Evolutionary conservation across 2,329 filamentous ascomycete genomes (phyloP), one percentile per base, ranked within the genome.

Genomic region (Cytospora paraplurivora): DNA sequence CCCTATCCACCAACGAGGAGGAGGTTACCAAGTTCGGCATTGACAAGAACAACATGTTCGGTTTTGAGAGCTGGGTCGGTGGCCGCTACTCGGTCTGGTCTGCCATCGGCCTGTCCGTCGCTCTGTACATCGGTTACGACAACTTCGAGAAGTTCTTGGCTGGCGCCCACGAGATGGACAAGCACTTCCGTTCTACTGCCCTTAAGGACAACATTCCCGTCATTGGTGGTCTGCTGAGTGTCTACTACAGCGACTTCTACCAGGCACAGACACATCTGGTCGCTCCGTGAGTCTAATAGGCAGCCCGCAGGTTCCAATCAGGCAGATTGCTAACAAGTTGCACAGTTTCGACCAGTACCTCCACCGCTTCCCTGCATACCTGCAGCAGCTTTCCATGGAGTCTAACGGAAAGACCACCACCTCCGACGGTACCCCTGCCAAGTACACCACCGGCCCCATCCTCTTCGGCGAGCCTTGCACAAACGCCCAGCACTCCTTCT

Each of bases 401-500:
- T 98, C 94, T 67, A 99, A 99, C 79, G 95, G 95, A 75, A 99
- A 99, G 85, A 92, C 91, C 66, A 93, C 98, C 74, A 96, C 94
- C 67, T 88, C 86, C n/a, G 92, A 95, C 73, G 89, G 87, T 63
- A 89, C 93, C 44, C 86, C 96, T 66, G 93, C 96, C 74, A 97
- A 97, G 82, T 99, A 99, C 83, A 97, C 93, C 64, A 99, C 95
- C 79, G 79, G 95, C 56, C 87, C 95, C 61, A 94, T 99, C 75
- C 83, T 99, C 68, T 99, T 99, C 76, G 95, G 95, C 74, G 95
- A 99, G 84, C 95, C 95, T 60, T 96, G 93, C 79, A 99, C 95
- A 77, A 99, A 99, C 76, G 95, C 95, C 52, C 95, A 99, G 83
- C 95, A 99, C 86, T 98, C 95, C 66, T 99, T 99, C 88, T 99